Evolutionary conservation across 2,329 filamentous ascomycete species (phyloP), one percentile per base, ranked within the genome.

Genomic region (Alternaria triticina): DNA sequence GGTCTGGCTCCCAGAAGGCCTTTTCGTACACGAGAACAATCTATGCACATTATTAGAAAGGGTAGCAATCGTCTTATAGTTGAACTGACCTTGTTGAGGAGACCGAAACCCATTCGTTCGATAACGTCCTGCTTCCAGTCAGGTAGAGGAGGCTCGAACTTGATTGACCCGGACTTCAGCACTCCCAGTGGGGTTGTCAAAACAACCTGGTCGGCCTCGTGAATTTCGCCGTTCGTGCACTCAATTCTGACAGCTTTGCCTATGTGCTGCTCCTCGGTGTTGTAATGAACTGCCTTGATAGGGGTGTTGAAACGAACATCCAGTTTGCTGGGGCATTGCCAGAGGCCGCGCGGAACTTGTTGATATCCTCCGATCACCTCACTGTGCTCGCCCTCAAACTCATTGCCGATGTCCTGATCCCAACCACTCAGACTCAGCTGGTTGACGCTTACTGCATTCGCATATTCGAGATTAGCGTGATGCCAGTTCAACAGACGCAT

Each of bases 401-500:
- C 96, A 72, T 99, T 97, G 0, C 96, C 96, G 54, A 94, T 94
- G 76, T 99, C 96, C 73, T 99, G 94, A 79, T 99, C 96, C 93
- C 96, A 98, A 0, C 94, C 90, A 8, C 90, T 89, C 13, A 99
- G 87, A 78, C 95, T 98, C 17, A 99, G 87, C 66, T 91, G 91
- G 68, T 91, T 90, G 58, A 97, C 89, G 69, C 94, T 96, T 2
- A 90, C 92, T 2, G 96, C 96, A 78, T 98, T 99, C 66, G 95
- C 96, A 77, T 99, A 99, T 80, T 99, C 96, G 13, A 99, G 86
- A 76, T 99, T 99, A 68, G 96, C 96, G 78, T 97, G 91, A 80
- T 99, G 96, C 96, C 96, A 99, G 75, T 97, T 99, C 74, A 98
- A 86, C 15, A 99, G 84, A 49, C 96, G 89, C 80, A 97, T 90